These are phyloP conservation scores for Aegilops longissima DNA, from an alignment of 176 grass and related monocot species.

Conservation along the genomic window DNA sequence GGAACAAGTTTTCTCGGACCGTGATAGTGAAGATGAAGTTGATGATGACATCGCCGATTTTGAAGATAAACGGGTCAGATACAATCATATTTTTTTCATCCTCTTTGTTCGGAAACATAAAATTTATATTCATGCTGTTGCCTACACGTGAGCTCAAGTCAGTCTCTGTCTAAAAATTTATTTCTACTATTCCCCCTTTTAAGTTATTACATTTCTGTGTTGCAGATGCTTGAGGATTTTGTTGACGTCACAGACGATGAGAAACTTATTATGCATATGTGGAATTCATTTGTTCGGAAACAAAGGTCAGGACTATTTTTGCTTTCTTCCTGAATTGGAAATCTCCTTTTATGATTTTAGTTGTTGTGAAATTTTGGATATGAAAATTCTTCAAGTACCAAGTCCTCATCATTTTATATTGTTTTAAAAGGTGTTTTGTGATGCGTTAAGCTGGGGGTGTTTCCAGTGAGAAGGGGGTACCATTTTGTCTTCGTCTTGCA, in stretches of 20 bases:
- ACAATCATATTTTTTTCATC: constrained; percentile 9
- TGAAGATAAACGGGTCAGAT: constrained; percentile 92
- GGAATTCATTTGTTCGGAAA: constrained; percentile 99
- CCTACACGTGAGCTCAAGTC: background rate
- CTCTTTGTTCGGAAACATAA: background rate
- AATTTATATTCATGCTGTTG: constrained; percentile 11
- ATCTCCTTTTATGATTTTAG: background rate
- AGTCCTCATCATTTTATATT: background rate
- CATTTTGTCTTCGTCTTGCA: constrained; percentile 13
- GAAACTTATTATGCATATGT: constrained; percentile 98
- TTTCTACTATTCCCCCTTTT: background rate
- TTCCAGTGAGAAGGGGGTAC: background rate
- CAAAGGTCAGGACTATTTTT: constrained; percentile 58
- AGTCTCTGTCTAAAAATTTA: constrained; percentile 14
- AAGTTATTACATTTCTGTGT: background rate
- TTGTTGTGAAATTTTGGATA: background rate
- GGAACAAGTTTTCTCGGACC: constrained; percentile 91
- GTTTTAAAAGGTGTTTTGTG: background rate
- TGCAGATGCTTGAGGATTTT: constrained; percentile 99
- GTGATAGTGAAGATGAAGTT: constrained; percentile 97
- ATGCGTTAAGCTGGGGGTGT: constrained; percentile 4
- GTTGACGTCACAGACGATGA: constrained; percentile 96
- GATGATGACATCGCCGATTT: constrained; percentile 96
- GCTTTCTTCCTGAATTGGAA: background rate
- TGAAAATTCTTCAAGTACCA: background rate